Evolutionary conservation across 23 red algal genomes (phyloP), one percentile per base, ranked within the genome.

Genomic region (Agarophyton chilense): DNA sequence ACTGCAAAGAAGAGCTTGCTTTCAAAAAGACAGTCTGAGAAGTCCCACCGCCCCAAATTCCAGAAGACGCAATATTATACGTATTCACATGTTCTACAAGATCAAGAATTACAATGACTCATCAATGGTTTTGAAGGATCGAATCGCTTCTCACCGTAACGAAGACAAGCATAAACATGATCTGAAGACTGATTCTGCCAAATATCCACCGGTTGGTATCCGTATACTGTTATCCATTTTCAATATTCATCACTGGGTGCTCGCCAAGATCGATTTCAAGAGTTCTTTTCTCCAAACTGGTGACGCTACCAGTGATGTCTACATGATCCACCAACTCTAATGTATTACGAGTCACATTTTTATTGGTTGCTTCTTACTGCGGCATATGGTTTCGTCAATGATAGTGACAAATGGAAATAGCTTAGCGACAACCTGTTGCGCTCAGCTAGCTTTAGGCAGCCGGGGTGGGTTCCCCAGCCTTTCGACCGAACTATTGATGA

Each of bases 241-340:
- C 19, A 28, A 14, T 8, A 49, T 90, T 34, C 43, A 52, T 24
- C 49, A 72, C 12, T 90, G 70, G 86, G 19, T n/a, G 0, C 0
- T 90, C 2, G 72, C 58, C 10, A 90, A 90, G 55, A 70, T 80
- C 68, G 72, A 80, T 53, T 78, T 90, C 55, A 79, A 90, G 43
- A 45, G 34, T 68, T 72, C 71, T 38, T 79, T 90, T 71, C 72
- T 90, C 25, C 53, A 90, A 29, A 90, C 70, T 22, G 70, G 86
- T 1, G 28, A 78, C 16, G 86, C 86, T 22, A 31, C 19, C 6
- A 26, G 86, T 19, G 75, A 80, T 66, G 70, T 90, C 4, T 80
- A 67, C 47, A 53, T 90, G 2, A 79, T 90, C 51, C 72, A 51
- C 29, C 72, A 45, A 2, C 52, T 56, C 3, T 64, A 87, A 76